phyloP scores from a whole-genome alignment of 1,139 yeast genomes.

The Pichia sp. region DNA sequence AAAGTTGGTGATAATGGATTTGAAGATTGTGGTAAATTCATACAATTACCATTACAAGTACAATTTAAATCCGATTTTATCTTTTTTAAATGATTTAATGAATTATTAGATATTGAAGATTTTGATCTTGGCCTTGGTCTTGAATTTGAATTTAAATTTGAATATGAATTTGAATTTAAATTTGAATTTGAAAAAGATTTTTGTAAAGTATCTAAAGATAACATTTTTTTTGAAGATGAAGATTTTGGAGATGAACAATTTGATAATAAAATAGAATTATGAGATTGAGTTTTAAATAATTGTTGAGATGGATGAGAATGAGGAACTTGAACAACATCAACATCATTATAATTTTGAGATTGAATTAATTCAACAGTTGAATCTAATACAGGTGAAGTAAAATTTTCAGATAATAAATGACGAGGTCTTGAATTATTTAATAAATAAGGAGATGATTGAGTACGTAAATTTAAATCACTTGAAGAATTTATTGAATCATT shows the following conservation, averaged over 20 bases:
- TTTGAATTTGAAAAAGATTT: neutral
- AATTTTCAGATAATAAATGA: slow-evolving; percentile 26
- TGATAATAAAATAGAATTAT: slow-evolving; percentile 1
- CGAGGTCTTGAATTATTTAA: slow-evolving; percentile 11
- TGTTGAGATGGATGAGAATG: slow-evolving; percentile 14
- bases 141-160: neutral
- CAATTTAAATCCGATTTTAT: neutral
- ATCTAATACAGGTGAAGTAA: slow-evolving; percentile 29
- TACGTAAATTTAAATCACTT: neutral
- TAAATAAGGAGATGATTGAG: neutral
- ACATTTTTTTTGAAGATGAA: slow-evolving; percentile 5
- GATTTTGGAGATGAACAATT: slow-evolving; percentile 7
- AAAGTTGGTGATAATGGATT: neutral
- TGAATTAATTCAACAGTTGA: slow-evolving; percentile 29
- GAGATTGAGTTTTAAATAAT: slow-evolving; percentile 6
- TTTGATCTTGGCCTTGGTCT: slow-evolving; percentile 2
- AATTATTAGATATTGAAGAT: neutral
- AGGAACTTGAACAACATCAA: slow-evolving; percentile 28
- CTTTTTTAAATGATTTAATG: neutral
- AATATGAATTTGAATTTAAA: neutral
- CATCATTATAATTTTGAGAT: slow-evolving; percentile 16
- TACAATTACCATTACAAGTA: neutral
- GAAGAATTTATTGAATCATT: neutral
- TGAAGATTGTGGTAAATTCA: neutral
- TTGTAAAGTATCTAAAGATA: neutral